phyloP scores from a whole-genome alignment of 2,329 filamentous ascomycete species.

The Pleurostoma richardsiae region DNA sequence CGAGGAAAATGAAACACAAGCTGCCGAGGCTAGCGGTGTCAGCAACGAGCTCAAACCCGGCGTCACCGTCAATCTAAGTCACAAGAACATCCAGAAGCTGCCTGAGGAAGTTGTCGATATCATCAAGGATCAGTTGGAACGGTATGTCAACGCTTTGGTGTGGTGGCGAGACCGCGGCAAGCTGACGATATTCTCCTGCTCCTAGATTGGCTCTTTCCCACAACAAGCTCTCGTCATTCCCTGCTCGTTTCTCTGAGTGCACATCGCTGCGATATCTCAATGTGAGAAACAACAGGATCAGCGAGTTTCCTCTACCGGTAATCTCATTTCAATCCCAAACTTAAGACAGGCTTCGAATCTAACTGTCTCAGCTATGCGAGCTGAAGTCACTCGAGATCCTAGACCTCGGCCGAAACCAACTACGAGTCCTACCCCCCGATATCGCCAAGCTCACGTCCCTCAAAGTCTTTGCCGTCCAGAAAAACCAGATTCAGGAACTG shows the following conservation, averaged over 20 bases:
- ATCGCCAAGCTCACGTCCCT: constrained; percentile 77
- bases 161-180: constrained; percentile 8
- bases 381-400: constrained; percentile 85
- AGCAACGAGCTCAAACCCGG: constrained; percentile 62
- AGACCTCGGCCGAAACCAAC: constrained; percentile 84
- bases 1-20: constrained; percentile 60
- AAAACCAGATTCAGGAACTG: constrained; percentile 80
- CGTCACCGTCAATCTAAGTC: constrained; percentile 73
- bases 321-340: constrained; percentile 8
- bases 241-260: constrained; percentile 68
- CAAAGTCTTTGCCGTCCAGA: constrained; percentile 82
- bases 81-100: constrained; percentile 65
- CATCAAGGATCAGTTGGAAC: constrained; percentile 68
- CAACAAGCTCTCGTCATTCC: constrained; percentile 68
- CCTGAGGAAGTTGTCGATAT: constrained; percentile 72
- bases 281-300: constrained; percentile 70
- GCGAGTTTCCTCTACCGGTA: constrained; percentile 55
- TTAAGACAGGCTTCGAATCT: neutral
- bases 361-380: constrained; percentile 65
- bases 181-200: constrained; percentile 8
- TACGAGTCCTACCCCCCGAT: constrained; percentile 70
- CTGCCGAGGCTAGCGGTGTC: constrained; percentile 53
- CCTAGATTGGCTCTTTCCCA: constrained; percentile 73
- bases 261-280: constrained; percentile 76
- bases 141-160: constrained; percentile 39